These are phyloP conservation scores for Oryza longistaminata DNA, from an alignment of 176 grass and related monocot genomes.

Conservation along the genomic window DNA sequence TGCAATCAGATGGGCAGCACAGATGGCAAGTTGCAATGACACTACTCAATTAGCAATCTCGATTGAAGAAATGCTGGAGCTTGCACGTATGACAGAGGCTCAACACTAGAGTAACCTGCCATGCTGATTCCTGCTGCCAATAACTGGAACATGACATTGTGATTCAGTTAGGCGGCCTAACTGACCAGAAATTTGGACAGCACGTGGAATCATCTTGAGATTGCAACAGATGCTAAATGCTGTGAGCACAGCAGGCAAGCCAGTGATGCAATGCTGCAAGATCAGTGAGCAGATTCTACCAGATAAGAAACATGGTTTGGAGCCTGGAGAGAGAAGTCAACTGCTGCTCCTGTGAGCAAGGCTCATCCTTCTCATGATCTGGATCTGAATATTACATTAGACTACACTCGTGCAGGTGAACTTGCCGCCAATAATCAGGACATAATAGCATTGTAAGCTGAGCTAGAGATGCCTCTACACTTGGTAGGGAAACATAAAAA, in stretches of 20 bases:
- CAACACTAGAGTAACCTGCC: background rate
- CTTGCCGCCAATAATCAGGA: slow-evolving; percentile 14
- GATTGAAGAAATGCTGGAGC: background rate
- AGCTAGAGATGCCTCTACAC: background rate
- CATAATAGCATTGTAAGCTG: slow-evolving; percentile 12
- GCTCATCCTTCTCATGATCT: background rate
- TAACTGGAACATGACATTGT: slow-evolving; percentile 5
- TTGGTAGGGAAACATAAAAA: background rate
- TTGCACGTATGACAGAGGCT: background rate
- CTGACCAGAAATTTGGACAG: background rate
- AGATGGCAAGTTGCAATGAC: background rate
- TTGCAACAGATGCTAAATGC: background rate
- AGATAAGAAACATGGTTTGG: slow-evolving; percentile 5
- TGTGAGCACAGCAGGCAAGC: slow-evolving; percentile 8
- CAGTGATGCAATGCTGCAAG: background rate
- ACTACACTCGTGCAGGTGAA: slow-evolving; percentile 9
- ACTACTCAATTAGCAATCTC: too few species aligned
- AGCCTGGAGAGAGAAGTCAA: slow-evolving; percentile 9
- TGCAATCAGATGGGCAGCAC: background rate
- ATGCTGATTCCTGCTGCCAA: background rate
- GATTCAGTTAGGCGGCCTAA: background rate
- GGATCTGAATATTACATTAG: background rate
- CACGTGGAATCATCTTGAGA: slow-evolving; percentile 12
- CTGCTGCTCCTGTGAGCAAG: background rate
- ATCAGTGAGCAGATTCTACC: background rate